These are phyloP conservation scores for Pistacia vera DNA, from an alignment of 345 rosid genomes.

Conservation along the genomic window DNA sequence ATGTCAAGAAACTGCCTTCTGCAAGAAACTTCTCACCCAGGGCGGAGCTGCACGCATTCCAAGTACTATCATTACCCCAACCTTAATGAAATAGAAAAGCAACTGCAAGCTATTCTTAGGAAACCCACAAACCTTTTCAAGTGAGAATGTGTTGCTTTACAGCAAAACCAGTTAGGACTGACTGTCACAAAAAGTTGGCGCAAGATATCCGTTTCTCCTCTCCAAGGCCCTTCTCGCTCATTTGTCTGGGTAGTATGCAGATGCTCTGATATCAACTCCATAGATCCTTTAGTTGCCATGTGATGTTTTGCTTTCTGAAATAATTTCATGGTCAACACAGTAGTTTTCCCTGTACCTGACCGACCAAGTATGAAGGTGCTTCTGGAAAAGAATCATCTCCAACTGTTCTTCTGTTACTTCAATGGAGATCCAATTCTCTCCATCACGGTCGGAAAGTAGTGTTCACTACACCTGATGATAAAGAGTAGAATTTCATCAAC, in stretches of 20 bases:
- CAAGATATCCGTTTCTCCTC: slow-evolving; percentile 22
- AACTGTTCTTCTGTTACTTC: slow-evolving; percentile 49
- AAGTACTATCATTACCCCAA: neutral
- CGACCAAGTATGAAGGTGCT: slow-evolving; percentile 54
- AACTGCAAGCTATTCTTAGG: neutral
- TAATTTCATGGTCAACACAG: slow-evolving; percentile 51
- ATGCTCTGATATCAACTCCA: neutral
- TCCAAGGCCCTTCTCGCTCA: slow-evolving; percentile 3
- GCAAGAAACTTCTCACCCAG: slow-evolving; percentile 26
- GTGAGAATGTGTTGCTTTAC: slow-evolving; percentile 38
- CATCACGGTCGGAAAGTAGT: slow-evolving; percentile 43
- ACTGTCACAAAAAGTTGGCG: slow-evolving; percentile 61
- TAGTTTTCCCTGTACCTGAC: slow-evolving; percentile 69
- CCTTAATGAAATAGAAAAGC: neutral
- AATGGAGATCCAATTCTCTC: slow-evolving; percentile 52
- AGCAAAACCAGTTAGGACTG: slow-evolving; percentile 45
- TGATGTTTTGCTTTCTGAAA: slow-evolving; percentile 38
- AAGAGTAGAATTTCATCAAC: slow-evolving; percentile 54
- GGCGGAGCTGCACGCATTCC: slow-evolving; percentile 33
- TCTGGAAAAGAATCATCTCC: slow-evolving; percentile 38
- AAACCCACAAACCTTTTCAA: slow-evolving; percentile 37
- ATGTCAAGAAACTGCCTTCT: slow-evolving; percentile 24
- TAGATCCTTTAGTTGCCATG: slow-evolving; percentile 25
- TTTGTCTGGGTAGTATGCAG: neutral
- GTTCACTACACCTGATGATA: slow-evolving; percentile 35